These are phyloP conservation scores for Henckelia pumila DNA, from an alignment of 257 asterid genomes.

Conservation along the genomic window DNA sequence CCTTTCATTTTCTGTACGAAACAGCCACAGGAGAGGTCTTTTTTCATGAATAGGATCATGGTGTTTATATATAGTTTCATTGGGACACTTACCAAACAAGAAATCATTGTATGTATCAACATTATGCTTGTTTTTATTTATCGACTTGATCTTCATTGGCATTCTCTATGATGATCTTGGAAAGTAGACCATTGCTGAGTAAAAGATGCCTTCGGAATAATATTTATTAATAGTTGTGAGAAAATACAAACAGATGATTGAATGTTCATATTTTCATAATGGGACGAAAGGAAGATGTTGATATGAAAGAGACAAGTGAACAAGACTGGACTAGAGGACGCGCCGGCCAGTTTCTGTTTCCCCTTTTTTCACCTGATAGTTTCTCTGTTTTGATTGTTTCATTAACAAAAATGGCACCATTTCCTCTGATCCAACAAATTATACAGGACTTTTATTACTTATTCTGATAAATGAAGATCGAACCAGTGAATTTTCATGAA, in stretches of 20 bases:
- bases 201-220: too few species aligned
- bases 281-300: background rate
- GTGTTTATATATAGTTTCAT: background rate
- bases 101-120: background rate
- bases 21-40: background rate
- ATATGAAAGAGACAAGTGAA: background rate
- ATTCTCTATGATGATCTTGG: background rate
- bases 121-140: background rate
- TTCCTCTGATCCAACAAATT: too few species aligned
- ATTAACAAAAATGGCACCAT: too few species aligned
- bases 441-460: too few species aligned
- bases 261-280: too few species aligned
- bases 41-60: background rate
- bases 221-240: background rate
- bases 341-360: background rate
- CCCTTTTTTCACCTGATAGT: background rate
- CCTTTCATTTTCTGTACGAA: constrained; percentile 18
- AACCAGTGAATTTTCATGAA: too few species aligned
- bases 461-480: too few species aligned
- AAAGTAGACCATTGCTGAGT: background rate
- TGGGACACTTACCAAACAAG: background rate
- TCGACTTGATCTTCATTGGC: background rate
- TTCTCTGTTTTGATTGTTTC: background rate
- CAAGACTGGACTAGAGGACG: background rate
- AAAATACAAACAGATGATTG: background rate